These are phyloP conservation scores for Trichosanthes cucumerina DNA, from an alignment of 306 rosid genomes.

Conservation along the genomic window DNA sequence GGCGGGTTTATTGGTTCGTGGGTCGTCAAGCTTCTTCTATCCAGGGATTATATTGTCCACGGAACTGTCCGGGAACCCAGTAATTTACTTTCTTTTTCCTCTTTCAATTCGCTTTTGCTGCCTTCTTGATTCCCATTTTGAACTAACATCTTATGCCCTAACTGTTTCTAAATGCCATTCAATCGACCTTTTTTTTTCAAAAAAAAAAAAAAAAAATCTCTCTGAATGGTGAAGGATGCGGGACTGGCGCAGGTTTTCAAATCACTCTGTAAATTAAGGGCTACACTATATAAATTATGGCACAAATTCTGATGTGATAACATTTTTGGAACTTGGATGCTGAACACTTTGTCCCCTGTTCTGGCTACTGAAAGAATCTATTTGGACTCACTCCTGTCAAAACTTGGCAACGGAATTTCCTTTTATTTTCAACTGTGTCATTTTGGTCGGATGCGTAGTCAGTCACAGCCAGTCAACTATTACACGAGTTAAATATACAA, in stretches of 20 bases:
- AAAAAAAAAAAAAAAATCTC: no score
- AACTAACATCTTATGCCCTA: not conserved
- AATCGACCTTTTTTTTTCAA: no score
- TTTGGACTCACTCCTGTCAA: not conserved
- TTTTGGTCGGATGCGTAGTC: not conserved
- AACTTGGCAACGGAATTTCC: not conserved
- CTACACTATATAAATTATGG: not conserved
- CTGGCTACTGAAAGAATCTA: not conserved
- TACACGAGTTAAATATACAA: no score
- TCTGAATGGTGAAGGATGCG: not conserved
- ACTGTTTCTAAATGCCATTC: not conserved
- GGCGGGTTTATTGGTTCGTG: constrained; percentile 75
- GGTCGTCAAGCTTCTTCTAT: constrained; percentile 60
- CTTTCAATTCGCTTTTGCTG: not conserved
- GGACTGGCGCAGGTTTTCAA: no score
- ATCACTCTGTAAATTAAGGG: no score
- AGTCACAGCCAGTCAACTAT: no score
- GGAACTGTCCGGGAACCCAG: constrained; percentile 62
- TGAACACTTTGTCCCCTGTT: not conserved
- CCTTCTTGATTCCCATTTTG: not conserved
- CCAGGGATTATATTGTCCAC: constrained; percentile 45
- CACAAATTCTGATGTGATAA: not conserved
- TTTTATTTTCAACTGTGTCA: not conserved
- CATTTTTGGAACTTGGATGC: not conserved
- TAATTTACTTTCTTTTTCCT: constrained; percentile 1